These are phyloP conservation scores for Boletus sp. DNA, from an alignment of 1,284 basidiomycete species.

Conservation along the genomic window DNA sequence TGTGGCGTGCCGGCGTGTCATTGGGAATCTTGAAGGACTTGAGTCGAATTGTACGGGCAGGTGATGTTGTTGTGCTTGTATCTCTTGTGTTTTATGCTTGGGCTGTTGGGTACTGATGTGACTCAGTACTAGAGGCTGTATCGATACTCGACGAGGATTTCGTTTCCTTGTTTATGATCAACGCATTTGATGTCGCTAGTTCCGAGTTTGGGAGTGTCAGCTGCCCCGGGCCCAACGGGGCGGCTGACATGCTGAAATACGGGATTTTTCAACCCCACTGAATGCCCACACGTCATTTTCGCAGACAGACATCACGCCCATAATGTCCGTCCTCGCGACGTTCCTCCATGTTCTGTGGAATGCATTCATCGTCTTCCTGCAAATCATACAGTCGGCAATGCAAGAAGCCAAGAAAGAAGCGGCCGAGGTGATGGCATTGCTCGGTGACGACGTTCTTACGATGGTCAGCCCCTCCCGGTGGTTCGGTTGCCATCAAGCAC, in stretches of 20 bases:
- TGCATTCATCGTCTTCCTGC: slow-evolving; percentile 13
- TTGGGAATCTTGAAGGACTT: too few species aligned
- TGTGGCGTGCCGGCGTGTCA: too few species aligned
- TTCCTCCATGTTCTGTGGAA: slow-evolving; percentile 15
- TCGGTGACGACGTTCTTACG: slow-evolving; percentile 8
- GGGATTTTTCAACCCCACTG: not conserved
- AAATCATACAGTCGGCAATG: slow-evolving; percentile 9
- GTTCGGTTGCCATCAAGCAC: too few species aligned
- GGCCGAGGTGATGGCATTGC: slow-evolving; percentile 12
- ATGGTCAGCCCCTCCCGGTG: slow-evolving; percentile 13
- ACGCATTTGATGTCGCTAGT: not conserved
- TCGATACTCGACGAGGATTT: slow-evolving; percentile 7
- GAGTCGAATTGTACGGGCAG: too few species aligned
- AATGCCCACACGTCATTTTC: not conserved
- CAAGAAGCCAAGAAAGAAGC: slow-evolving; percentile 22
- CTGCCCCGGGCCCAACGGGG: too few species aligned
- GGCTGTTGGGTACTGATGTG: not conserved
- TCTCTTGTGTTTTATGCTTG: not conserved
- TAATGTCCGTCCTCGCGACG: slow-evolving; percentile 9
- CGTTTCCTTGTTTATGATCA: not conserved
- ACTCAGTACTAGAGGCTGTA: not conserved
- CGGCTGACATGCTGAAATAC: slow-evolving; percentile 10
- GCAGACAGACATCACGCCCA: not conserved
- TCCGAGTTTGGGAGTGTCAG: not conserved
- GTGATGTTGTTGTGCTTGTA: not conserved